Percentiles rank a stretch among this genome's conserved stretches.
phyloP scores from a whole-genome alignment of 805 yeast genomes.

The Metschnikowia lachancei region DNA sequence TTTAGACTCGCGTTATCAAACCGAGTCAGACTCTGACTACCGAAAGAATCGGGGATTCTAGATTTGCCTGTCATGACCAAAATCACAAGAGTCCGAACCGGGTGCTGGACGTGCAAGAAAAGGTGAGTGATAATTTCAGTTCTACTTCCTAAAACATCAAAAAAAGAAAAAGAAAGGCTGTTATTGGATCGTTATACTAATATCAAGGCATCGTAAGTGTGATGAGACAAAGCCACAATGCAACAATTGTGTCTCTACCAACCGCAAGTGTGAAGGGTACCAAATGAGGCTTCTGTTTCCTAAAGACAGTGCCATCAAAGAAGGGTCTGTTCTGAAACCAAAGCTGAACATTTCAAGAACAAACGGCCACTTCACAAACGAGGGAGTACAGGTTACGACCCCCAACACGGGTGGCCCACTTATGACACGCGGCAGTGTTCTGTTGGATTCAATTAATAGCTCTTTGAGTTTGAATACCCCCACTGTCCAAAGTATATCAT shows the following conservation, averaged over 20 bases:
- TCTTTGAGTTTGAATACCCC: background rate
- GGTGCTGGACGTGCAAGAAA: conserved; percentile 57
- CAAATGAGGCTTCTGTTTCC: conserved; percentile 48
- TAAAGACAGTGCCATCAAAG: conserved; percentile 22
- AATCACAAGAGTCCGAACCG: conserved; percentile 52
- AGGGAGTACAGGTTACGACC: background rate
- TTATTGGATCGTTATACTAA: conserved; percentile 14
- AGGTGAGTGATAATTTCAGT: conserved; percentile 30
- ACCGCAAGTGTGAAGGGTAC: conserved; percentile 50
- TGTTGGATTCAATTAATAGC: background rate
- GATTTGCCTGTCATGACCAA: conserved; percentile 26
- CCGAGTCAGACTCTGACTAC: background rate
- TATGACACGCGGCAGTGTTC: background rate
- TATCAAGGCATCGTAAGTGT: conserved; percentile 49
- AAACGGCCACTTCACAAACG: background rate
- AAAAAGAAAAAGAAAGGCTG: background rate
- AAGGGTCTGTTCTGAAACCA: background rate
- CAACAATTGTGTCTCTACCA: conserved; percentile 44
- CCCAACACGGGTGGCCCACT: background rate
- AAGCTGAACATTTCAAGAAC: background rate
- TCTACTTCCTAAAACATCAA: background rate
- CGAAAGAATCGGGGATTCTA: too few species aligned
- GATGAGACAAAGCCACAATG: conserved; percentile 55
- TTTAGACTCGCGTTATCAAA: background rate
- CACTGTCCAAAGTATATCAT: background rate